Conservation (phyloP, 306 rosid species). For the Prunus mume region DNA sequence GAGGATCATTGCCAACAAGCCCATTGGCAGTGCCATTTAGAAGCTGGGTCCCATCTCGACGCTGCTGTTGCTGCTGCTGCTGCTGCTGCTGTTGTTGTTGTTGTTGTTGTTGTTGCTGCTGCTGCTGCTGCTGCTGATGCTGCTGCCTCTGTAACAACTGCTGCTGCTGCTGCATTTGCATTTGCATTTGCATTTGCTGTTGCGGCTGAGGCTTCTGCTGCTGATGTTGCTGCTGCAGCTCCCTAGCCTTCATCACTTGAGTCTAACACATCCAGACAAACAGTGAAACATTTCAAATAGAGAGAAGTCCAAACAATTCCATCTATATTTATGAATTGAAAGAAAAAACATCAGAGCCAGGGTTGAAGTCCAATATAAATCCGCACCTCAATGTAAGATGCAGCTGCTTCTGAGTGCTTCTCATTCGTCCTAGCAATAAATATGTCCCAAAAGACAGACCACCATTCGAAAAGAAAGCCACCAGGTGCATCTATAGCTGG, state of each 20-base stretch:
- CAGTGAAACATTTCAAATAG: background rate
- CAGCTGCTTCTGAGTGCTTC: slow-evolving; percentile 63
- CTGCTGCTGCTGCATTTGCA: slow-evolving; percentile 52
- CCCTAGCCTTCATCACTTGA: slow-evolving; percentile 52
- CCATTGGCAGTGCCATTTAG: slow-evolving; percentile 31
- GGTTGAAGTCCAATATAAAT: background rate
- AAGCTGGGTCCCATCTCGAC: slow-evolving; percentile 38
- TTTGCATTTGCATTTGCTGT: slow-evolving; percentile 43
- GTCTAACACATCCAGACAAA: slow-evolving; percentile 35
- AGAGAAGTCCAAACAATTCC: background rate
- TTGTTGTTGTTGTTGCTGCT: background rate
- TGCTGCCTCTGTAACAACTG: slow-evolving; percentile 36
- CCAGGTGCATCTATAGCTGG: slow-evolving; percentile 69
- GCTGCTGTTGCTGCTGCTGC: slow-evolving; percentile 35
- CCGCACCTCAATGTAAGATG: slow-evolving; percentile 55
- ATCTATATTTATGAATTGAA: slow-evolving; percentile 11
- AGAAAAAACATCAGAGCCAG: slow-evolving; percentile 1
- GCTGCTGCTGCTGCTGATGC: slow-evolving; percentile 30
- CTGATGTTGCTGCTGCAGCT: slow-evolving; percentile 46
- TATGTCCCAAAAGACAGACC: slow-evolving; percentile 86
- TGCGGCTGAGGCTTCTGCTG: slow-evolving; percentile 43
- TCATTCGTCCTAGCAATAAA: slow-evolving; percentile 52
- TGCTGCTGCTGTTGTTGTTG: slow-evolving; percentile 5
- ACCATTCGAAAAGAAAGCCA: slow-evolving; percentile 89
- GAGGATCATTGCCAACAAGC: slow-evolving; percentile 40